Conservation (phyloP, 345 rosid species). For the Acer negundo region DNA sequence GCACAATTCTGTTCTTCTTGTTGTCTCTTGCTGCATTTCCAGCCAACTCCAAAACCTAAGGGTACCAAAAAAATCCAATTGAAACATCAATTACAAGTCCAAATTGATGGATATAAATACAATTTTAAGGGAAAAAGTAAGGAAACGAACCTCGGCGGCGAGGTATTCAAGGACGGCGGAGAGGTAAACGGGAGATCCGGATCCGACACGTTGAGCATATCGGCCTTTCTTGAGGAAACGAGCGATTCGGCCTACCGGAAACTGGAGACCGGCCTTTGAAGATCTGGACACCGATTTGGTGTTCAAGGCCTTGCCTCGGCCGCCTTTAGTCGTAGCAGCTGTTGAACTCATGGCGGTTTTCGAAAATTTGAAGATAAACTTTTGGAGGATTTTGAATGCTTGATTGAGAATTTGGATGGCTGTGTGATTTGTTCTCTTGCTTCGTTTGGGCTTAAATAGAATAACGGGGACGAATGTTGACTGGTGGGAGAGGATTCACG, state of each 20-base stretch:
- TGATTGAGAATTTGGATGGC: neutral
- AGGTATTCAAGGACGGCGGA: conserved; percentile 84
- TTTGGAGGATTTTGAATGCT: neutral
- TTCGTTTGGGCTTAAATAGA: conserved; percentile 18
- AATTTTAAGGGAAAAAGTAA: neutral
- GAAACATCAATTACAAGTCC: neutral
- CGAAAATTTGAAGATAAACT: neutral
- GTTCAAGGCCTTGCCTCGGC: conserved; percentile 56
- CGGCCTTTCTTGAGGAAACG: conserved; percentile 62
- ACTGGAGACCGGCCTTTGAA: conserved; percentile 69
- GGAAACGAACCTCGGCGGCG: conserved; percentile 62
- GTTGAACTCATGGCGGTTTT: conserved; percentile 40
- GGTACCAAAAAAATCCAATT: neutral
- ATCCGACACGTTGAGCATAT: conserved; percentile 70
- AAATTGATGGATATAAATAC: neutral
- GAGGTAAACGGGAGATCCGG: conserved; percentile 77
- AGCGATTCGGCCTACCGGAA: conserved; percentile 70
- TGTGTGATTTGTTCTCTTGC: neutral
- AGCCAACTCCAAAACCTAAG: conserved; percentile 70
- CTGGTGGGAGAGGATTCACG: conserved; percentile 25
- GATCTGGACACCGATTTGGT: conserved; percentile 65
- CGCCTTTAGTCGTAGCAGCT: conserved; percentile 45
- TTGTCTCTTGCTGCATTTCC: conserved; percentile 82
- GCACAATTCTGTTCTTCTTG: conserved; percentile 70
- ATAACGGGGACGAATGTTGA: neutral